Evolutionary conservation across 768 basidiomycete genomes (phyloP), one percentile per base, ranked within the genome.

Genomic region (Lactarius evosmus): DNA sequence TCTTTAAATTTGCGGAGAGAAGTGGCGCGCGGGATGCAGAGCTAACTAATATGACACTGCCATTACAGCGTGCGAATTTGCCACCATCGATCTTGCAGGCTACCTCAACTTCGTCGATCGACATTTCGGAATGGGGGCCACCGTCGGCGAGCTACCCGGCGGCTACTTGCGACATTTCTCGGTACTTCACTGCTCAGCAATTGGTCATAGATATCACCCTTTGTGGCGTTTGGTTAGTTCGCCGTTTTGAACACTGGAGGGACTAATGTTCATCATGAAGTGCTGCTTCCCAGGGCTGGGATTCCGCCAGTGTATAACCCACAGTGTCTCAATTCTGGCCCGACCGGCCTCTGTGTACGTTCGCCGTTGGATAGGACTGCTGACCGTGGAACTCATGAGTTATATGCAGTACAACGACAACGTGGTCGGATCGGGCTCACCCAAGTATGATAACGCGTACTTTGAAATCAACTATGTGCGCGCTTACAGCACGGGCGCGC

Each of bases 401-500:
- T 32, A 17, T 29, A 4, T 60, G 32, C 69, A 82, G 76, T 84
- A 86, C 71, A 75, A 79, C 25, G 80, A 82, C 70, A 80, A 80
- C 69, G 85, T 87, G 27, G 77, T 81, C 6, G 82, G 84, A 14
- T 73, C 80, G 8, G 83, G 83, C 16, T 78, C 79, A 60, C 80
- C 80, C n/a, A 79, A 78, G 58, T 86, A 79, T 72, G 82, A 82
- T 72, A 67, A 78, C 16, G 84, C 85, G 1, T 87, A 83, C 74
- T 91, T 89, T 68, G 87, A 89, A 72, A 78, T 91, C 69, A 78
- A 79, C 58, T 85, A 85, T 66, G 74, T 91, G 33, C 84, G 85
- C 19, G 83, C 85, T 12, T 89, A 86, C 71, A 76, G 79, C 16
- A 80, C 76, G 0, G 70, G 66, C 11, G 60, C 36, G 5, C 68